Percentiles rank a stretch among this genome's conserved stretches.
These are phyloP conservation scores for Tuber calosporum DNA, from an alignment of 495 filamentous ascomycete genomes.

Conservation along the genomic window DNA sequence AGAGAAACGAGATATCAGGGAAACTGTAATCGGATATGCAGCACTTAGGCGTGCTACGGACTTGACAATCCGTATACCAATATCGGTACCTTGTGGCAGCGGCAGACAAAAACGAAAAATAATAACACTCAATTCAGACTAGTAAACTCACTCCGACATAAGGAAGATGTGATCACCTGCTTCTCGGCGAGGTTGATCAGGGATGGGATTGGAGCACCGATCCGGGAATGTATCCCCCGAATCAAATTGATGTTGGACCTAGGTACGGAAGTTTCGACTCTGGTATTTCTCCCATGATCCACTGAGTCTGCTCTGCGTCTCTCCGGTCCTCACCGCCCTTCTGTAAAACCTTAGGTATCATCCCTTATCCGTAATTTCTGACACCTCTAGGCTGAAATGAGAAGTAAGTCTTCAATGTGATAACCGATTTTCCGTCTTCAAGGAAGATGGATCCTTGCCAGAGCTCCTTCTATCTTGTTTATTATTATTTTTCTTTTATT, in stretches of 20 bases:
- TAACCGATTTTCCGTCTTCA: constrained; percentile 22
- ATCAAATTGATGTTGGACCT: neutral
- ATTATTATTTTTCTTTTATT: constrained; percentile 26
- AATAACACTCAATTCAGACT: neutral
- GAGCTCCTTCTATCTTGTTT: constrained; percentile 22
- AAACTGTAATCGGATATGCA: constrained; percentile 26
- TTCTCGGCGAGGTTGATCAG: neutral
- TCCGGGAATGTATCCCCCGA: neutral
- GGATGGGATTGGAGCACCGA: neutral
- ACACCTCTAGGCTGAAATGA: constrained; percentile 36
- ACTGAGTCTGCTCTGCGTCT: neutral
- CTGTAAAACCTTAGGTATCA: neutral
- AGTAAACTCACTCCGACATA: neutral
- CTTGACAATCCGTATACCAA: neutral
- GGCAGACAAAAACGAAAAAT: neutral
- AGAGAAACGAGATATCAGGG: constrained; percentile 21
- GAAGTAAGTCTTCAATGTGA: constrained; percentile 17
- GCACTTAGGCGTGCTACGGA: constrained; percentile 28
- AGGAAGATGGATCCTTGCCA: constrained; percentile 27
- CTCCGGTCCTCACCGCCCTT: neutral
- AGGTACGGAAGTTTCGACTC: neutral
- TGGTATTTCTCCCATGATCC: neutral
- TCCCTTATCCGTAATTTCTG: neutral
- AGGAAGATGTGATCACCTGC: neutral
- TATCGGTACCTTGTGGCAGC: constrained; percentile 24